Evolutionary conservation across 2,329 filamentous ascomycete species (phyloP).

Genomic region (Pseudogymnoascus sp.): DNA sequence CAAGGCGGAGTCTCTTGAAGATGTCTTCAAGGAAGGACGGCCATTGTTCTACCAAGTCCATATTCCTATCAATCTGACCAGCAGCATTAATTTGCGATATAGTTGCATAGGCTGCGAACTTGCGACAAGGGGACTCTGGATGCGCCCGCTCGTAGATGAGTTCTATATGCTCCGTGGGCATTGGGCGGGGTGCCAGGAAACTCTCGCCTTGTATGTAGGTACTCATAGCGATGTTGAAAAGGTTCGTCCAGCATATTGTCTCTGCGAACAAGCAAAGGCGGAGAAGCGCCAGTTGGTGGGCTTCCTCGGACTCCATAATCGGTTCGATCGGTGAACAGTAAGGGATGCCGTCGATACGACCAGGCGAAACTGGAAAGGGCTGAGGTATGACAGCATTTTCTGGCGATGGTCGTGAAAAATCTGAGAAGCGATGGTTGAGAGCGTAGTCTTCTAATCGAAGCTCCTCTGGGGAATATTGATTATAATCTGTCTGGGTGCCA

Average conservation of each 20-base stretch:
- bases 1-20: conserved; percentile 3
- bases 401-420: background rate
- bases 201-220: conserved; percentile 15
- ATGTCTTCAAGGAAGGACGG: conserved; percentile 6
- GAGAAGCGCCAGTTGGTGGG: conserved; percentile 14
- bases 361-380: background rate
- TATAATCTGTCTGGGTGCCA: background rate
- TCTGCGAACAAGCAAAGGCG: conserved; percentile 16
- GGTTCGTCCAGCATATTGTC: conserved; percentile 12
- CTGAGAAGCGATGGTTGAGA: background rate
- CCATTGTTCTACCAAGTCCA: conserved; percentile 5
- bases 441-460: conserved; percentile 1
- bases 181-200: conserved; percentile 5
- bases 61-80: conserved; percentile 2
- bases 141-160: conserved; percentile 15
- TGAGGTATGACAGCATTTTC: background rate
- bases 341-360: background rate
- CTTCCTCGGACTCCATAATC: background rate
- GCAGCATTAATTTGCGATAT: background rate
- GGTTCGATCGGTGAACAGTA: background rate
- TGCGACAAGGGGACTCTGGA: conserved; percentile 11
- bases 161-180: conserved; percentile 11
- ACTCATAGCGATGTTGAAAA: conserved; percentile 17
- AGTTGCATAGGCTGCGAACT: conserved; percentile 13
- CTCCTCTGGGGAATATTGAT: background rate